Percentiles rank a stretch among this genome's conserved stretches.
These are phyloP conservation scores for Austroboletus sp. DNA, from an alignment of 1,284 basidiomycete genomes.

Conservation along the genomic window DNA sequence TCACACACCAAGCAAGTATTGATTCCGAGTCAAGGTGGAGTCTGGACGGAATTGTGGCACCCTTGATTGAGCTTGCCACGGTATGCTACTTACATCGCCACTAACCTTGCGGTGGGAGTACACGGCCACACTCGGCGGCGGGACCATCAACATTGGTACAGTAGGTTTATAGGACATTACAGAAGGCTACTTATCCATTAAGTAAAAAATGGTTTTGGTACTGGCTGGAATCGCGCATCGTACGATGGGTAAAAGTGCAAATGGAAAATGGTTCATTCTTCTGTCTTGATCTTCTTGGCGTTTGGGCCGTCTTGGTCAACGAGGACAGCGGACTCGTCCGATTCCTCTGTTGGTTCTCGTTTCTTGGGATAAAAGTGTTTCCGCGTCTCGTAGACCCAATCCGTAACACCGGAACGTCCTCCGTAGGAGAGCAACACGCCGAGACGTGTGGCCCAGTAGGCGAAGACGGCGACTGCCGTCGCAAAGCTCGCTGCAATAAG, in stretches of 20 bases:
- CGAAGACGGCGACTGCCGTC: slow-evolving; percentile 23
- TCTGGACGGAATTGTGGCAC: no score
- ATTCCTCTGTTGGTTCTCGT: slow-evolving; percentile 20
- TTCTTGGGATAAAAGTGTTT: slow-evolving; percentile 14
- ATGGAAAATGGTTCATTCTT: slow-evolving; percentile 18
- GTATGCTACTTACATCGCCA: no score
- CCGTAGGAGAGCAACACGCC: slow-evolving; percentile 27
- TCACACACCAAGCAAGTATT: no score
- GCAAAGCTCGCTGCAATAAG: slow-evolving; percentile 22
- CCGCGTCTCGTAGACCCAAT: slow-evolving; percentile 36
- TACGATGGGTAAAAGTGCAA: neutral
- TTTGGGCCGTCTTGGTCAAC: slow-evolving; percentile 15
- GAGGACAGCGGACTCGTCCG: slow-evolving; percentile 23
- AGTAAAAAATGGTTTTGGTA: neutral
- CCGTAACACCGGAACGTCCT: slow-evolving; percentile 33
- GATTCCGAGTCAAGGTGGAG: neutral
- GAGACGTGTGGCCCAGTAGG: slow-evolving; percentile 35
- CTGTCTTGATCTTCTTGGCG: slow-evolving; percentile 23
- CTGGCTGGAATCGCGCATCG: neutral
- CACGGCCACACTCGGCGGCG: slow-evolving; percentile 1
- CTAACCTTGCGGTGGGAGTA: no score
- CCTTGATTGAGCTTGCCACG: no score
- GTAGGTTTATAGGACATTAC: slow-evolving; percentile 1
- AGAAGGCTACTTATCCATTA: neutral
- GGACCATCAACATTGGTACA: slow-evolving; percentile 16